Base-by-base conservation (phyloP, 495 filamentous ascomycete species). In the Aspergillus nidulans region DNA sequence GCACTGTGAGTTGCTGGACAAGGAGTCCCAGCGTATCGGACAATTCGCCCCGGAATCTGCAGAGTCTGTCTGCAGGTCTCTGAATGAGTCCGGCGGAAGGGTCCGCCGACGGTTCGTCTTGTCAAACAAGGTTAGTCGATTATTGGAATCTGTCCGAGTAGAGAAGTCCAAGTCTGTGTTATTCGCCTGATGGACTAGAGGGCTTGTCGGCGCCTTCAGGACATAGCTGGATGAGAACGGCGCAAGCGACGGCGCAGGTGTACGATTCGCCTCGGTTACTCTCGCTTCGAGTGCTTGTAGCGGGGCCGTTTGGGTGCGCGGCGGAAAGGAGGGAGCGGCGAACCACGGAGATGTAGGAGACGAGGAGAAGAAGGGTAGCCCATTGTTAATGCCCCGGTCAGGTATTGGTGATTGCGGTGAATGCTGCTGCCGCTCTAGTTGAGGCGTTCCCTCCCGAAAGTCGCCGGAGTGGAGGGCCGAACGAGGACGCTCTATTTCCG, bases 401-500 rank as follows among this genome's bases (percentile, higher is more conserved):
- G 52, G 53, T 44, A 65, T 53, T 19, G 59, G 61, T 52, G 63
- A 57, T 25, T 50, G 62, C 12, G 60, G 62, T 24, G 60, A 56
- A 48, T 58, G 59, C 20, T 65, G 59, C 38, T 48, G 59, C 43
- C 20, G 49, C 40, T 52, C 69, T 51, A 52, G 74, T 39, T 67
- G 56, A 45, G 55, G 16, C n/a, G 60, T 72, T 28, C 84, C 80
- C 51, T 85, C 81, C 16, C 85, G 86, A 61, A 97, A 97, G 66
- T 97, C 88, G 21, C 92, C 92, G 34, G 86, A 86, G 65, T 97
- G 92, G 42, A 97, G 76, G 36, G 92, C 91, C 10, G 92, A 97
- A 44, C 86, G 76, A 44, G 92, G 92, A 49, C 91, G 79, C 64
- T 92, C 86, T 55, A 95, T 94, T 60, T 84, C 81, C 55, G 73